Conservation (phyloP, 805 yeast species). For the Candida maris region DNA sequence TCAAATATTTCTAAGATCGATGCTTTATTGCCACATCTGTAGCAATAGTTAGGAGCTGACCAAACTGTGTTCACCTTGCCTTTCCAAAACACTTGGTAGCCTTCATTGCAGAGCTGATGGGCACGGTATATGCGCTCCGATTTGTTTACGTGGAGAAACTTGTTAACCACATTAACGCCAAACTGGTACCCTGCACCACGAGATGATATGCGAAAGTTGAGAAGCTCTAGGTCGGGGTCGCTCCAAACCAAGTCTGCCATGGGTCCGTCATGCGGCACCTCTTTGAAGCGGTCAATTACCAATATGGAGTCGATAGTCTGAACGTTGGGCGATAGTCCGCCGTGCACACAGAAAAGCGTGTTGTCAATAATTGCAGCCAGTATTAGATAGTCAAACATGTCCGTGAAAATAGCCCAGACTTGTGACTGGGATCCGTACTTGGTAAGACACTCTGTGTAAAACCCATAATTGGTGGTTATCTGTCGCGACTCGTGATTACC, state of each 20-base stretch:
- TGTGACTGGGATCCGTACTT: slow-evolving; percentile 73
- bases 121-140: slow-evolving; percentile 86
- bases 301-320: slow-evolving; percentile 90
- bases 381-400: slow-evolving; percentile 86
- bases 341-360: slow-evolving; percentile 90
- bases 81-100: slow-evolving; percentile 86
- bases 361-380: slow-evolving; percentile 88
- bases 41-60: slow-evolving; percentile 98
- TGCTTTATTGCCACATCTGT: slow-evolving; percentile 94
- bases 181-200: slow-evolving; percentile 98
- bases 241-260: slow-evolving; percentile 99
- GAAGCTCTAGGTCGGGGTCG: slow-evolving; percentile 84
- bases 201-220: slow-evolving; percentile 84
- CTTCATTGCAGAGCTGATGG: slow-evolving; percentile 95
- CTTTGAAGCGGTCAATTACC: slow-evolving; percentile 86
- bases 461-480: slow-evolving; percentile 95
- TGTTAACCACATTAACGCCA: slow-evolving; percentile 86
- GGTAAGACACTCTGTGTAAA: slow-evolving; percentile 88
- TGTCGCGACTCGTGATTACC: slow-evolving; percentile 98
- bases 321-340: slow-evolving; percentile 93
- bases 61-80: slow-evolving; percentile 94
- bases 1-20: slow-evolving; percentile 83
- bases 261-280: slow-evolving; percentile 98
- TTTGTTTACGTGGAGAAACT: slow-evolving; percentile 72
- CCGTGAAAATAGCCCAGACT: slow-evolving; percentile 90